Base-by-base conservation (phyloP, 257 asterid genomes). In the Nicotiana attenuata region DNA sequence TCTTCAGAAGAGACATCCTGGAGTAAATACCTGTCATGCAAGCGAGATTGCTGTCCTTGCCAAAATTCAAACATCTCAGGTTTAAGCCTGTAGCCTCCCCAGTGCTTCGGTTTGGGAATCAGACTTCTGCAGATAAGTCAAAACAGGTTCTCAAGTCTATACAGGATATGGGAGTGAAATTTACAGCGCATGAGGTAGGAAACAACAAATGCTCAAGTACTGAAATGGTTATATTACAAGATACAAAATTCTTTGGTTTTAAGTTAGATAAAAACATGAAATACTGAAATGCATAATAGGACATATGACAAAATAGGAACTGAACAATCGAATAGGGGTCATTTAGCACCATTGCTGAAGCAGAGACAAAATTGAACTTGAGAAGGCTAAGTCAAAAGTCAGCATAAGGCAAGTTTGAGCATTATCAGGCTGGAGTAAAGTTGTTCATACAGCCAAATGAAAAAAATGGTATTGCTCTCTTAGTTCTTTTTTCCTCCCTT, bases 51-150 rank as follows among this genome's bases (percentile, higher is more conserved):
- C 68, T 89, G 90, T 64, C 92, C 92, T 82, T 87, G 90, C 90
- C 92, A 89, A 79, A 89, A 89, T 83, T 89, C 92, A 66, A 87
- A 89, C 83, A 38, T 64, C 47, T 84, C 82, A 26, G 90, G 92
- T 57, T 84, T 85, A 38, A 89, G 92, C 75, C 87, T 81, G 87
- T 87, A 89, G 59, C 92, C 90, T 41, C 92, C 90, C 92, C 92
- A 89, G 81, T 85, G 56, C 77, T 83, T 83, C 20, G 92, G 92
- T 79, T 86, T 89, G 41, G 92, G 90, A 73, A 87, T 89, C 35
- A 31, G 19, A 33, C 81, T 83, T 77, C 92, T 89, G 86, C 82
- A 71, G 41, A 55, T 59, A 28, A 56, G n/a, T 55, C 41, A 31
- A 83, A 64, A 65, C 2, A 52, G 52, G 16, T 77, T 10, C 7